Conservation (phyloP, 2,329 filamentous ascomycete genomes). For the Colletotrichum zoysiae region DNA sequence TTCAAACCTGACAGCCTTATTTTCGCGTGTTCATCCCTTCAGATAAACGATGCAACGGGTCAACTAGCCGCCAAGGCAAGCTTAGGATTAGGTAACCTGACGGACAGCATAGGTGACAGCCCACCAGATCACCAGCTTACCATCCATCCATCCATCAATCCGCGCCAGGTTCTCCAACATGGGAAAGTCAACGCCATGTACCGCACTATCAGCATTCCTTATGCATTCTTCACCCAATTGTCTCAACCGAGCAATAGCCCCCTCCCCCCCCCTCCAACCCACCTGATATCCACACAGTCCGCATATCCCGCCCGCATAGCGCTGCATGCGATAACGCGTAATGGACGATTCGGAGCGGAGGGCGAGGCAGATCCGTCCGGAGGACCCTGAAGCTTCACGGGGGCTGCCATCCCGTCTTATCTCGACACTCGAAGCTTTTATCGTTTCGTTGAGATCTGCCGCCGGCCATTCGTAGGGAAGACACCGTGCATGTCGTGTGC, state of each 20-base stretch:
- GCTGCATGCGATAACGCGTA: slow-evolving; percentile 42
- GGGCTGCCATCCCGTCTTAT: slow-evolving; percentile 42
- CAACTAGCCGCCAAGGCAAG: slow-evolving; percentile 2
- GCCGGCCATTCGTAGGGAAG: slow-evolving; percentile 3
- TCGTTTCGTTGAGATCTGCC: slow-evolving; percentile 24
- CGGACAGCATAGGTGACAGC: slow-evolving; percentile 10
- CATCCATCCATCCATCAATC: not conserved
- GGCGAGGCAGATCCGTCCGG: slow-evolving; percentile 35
- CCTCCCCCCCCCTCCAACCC: slow-evolving; percentile 22
- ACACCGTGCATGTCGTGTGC: slow-evolving; percentile 16
- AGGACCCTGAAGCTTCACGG: slow-evolving; percentile 41
- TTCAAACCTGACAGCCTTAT: slow-evolving; percentile 5
- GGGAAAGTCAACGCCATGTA: slow-evolving; percentile 21
- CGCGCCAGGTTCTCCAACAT: not conserved
- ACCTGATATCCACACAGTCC: slow-evolving; percentile 34
- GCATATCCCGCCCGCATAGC: slow-evolving; percentile 39
- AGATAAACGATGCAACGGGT: not conserved
- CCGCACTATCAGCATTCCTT: slow-evolving; percentile 34
- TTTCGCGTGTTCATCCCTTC: not conserved
- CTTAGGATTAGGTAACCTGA: not conserved
- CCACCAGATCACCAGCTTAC: not conserved
- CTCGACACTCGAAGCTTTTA: slow-evolving; percentile 37
- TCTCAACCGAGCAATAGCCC: slow-evolving; percentile 26
- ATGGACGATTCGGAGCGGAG: slow-evolving; percentile 35
- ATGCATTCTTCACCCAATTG: slow-evolving; percentile 30